Evolutionary conservation across 1,284 basidiomycete species (phyloP).

Genomic region (Hymenochaete sp.): DNA sequence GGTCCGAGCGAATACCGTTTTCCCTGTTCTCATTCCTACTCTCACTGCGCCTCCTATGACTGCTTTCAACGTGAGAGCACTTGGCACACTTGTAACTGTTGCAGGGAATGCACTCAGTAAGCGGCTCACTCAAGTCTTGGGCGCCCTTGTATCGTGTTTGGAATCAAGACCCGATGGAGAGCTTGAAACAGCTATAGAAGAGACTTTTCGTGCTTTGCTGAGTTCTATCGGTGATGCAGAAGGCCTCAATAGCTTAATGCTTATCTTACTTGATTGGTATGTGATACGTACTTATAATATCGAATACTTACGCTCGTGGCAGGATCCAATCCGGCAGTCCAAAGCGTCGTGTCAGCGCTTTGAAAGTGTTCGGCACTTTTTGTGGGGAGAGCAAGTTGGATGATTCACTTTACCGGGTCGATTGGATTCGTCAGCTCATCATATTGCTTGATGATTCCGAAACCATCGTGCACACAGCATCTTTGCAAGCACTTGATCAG

Average conservation of each 20-base stretch:
- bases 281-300: slow-evolving; percentile 22
- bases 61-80: slow-evolving; percentile 90
- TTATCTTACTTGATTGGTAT: slow-evolving; percentile 83
- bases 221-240: slow-evolving; percentile 76
- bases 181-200: slow-evolving; percentile 61
- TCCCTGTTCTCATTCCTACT: slow-evolving; percentile 96
- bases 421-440: slow-evolving; percentile 94
- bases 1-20: slow-evolving; percentile 89
- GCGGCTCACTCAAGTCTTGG: slow-evolving; percentile 69
- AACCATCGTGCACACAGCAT: slow-evolving; percentile 69
- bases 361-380: slow-evolving; percentile 71
- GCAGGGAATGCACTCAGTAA: slow-evolving; percentile 86
- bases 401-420: slow-evolving; percentile 76
- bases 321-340: slow-evolving; percentile 77
- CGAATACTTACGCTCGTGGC: slow-evolving; percentile 14
- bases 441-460: slow-evolving; percentile 78
- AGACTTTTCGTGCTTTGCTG: slow-evolving; percentile 67
- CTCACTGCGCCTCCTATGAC: slow-evolving; percentile 87
- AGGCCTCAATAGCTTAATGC: slow-evolving; percentile 82
- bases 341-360: slow-evolving; percentile 67
- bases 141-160: slow-evolving; percentile 63
- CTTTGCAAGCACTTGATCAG: slow-evolving; percentile 77
- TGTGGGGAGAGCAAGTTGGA: slow-evolving; percentile 78
- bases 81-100: slow-evolving; percentile 86
- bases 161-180: slow-evolving; percentile 67